Percentiles rank a stretch among this genome's conserved stretches.
phyloP scores from a whole-genome alignment of 2,329 filamentous ascomycete genomes.

The Aspergillus fischeri region DNA sequence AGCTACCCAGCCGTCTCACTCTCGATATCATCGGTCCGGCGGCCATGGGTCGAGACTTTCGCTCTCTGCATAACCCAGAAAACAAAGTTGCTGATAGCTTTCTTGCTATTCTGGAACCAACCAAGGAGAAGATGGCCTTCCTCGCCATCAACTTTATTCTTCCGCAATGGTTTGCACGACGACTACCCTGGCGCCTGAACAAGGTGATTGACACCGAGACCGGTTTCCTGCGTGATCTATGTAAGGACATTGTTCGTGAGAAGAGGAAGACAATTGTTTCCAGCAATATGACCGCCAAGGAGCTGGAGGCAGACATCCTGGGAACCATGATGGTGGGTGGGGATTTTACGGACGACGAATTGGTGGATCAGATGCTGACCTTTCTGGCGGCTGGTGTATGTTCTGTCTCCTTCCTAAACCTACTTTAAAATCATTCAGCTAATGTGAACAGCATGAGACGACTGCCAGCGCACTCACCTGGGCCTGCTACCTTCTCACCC shows the following conservation, averaged over 20 bases:
- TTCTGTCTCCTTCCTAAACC: neutral
- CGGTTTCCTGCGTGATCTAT: constrained; percentile 28
- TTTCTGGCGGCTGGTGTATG: constrained; percentile 39
- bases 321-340: constrained; percentile 36
- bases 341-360: constrained; percentile 35
- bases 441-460: constrained; percentile 46
- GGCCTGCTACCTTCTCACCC: constrained; percentile 51
- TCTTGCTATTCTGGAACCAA: constrained; percentile 47
- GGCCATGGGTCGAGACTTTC: constrained; percentile 55
- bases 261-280: constrained; percentile 25
- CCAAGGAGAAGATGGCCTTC: constrained; percentile 40
- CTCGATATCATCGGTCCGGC: constrained; percentile 57
- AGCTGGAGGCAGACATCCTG: constrained; percentile 36
- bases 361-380: constrained; percentile 42
- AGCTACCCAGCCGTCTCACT: constrained; percentile 42
- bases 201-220: constrained; percentile 27
- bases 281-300: constrained; percentile 35
- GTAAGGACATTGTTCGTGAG: constrained; percentile 33
- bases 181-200: constrained; percentile 41
- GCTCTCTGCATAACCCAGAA: constrained; percentile 46
- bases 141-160: constrained; percentile 45
- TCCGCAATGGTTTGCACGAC: constrained; percentile 48
- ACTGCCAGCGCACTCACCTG: constrained; percentile 53
- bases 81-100: constrained; percentile 54
- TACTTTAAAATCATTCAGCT: neutral